Conservation (phyloP, 495 filamentous ascomycete species). For the Geoglossum glabrum region DNA sequence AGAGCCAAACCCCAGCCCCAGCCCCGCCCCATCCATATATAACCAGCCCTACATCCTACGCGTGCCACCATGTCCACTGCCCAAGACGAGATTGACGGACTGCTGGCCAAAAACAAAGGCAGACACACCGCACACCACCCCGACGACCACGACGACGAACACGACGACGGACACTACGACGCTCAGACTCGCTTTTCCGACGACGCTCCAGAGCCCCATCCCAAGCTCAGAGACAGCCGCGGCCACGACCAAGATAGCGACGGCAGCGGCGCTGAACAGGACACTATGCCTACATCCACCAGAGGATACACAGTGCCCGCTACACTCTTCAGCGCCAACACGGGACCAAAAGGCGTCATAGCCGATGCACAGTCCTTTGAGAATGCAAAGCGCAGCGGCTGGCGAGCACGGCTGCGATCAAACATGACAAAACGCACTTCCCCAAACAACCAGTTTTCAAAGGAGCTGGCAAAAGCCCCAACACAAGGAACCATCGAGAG, state of each 20-base stretch:
- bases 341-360: conserved; percentile 97
- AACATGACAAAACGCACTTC: conserved; percentile 14
- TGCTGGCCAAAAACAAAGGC: conserved; percentile 38
- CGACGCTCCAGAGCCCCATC: conserved; percentile 7
- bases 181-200: not conserved
- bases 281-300: conserved; percentile 25
- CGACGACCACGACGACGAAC: conserved; percentile 24
- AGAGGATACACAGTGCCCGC: conserved; percentile 34
- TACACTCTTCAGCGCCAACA: conserved; percentile 54
- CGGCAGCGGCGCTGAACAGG: conserved; percentile 20
- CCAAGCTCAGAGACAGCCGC: conserved; percentile 18
- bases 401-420: conserved; percentile 23
- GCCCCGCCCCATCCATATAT: not conserved
- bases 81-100: conserved; percentile 67
- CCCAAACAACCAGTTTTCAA: conserved; percentile 11
- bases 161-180: not conserved
- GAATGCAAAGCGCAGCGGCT: conserved; percentile 48
- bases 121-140: conserved; percentile 28
- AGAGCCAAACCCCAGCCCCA: not conserved
- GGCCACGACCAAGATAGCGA: conserved; percentile 33
- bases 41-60: not conserved
- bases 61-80: conserved; percentile 28
- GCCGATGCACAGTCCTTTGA: conserved; percentile 87
- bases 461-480: conserved; percentile 11
- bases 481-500: not conserved